Conservation (phyloP, 2,329 filamentous ascomycete genomes). For the Alternaria sp. region DNA sequence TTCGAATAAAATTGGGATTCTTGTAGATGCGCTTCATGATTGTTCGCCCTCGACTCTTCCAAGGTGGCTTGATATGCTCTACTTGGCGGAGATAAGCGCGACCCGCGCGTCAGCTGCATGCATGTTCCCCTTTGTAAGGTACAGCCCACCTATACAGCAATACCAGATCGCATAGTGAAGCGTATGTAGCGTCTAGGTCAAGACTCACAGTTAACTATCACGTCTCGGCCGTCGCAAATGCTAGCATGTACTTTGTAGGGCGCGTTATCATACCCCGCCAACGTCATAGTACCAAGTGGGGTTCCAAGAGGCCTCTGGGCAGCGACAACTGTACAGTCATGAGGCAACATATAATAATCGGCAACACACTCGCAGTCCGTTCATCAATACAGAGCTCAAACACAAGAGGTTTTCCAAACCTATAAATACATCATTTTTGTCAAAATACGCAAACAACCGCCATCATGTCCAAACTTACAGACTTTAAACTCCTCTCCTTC, state of each 20-base stretch:
- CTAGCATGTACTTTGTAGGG: slow-evolving; percentile 21
- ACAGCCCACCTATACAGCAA: neutral
- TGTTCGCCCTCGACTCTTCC: neutral
- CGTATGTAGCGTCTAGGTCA: slow-evolving; percentile 12
- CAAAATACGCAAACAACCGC: neutral
- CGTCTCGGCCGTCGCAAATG: neutral
- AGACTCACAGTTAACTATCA: neutral
- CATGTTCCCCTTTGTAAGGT: neutral
- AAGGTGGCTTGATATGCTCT: neutral
- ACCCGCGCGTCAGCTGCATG: neutral
- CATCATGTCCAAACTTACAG: slow-evolving; percentile 46
- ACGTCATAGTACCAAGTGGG: slow-evolving; percentile 25
- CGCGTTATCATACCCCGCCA: slow-evolving; percentile 22
- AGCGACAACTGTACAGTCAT: neutral
- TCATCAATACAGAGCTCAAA: neutral
- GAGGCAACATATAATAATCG: neutral
- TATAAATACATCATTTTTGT: neutral
- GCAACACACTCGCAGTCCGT: neutral
- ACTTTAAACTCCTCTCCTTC: slow-evolving; percentile 69
- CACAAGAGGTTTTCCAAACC: neutral
- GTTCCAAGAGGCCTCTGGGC: slow-evolving; percentile 4
- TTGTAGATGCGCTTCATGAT: neutral
- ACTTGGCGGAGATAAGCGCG: neutral
- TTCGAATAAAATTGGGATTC: neutral
- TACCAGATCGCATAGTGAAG: neutral